A percentile compares a stretch with the other conserved stretches of the same genome.
These are phyloP conservation scores for Moesziomyces parantarcticus DNA, from an alignment of 1,284 basidiomycete species.

Conservation along the genomic window DNA sequence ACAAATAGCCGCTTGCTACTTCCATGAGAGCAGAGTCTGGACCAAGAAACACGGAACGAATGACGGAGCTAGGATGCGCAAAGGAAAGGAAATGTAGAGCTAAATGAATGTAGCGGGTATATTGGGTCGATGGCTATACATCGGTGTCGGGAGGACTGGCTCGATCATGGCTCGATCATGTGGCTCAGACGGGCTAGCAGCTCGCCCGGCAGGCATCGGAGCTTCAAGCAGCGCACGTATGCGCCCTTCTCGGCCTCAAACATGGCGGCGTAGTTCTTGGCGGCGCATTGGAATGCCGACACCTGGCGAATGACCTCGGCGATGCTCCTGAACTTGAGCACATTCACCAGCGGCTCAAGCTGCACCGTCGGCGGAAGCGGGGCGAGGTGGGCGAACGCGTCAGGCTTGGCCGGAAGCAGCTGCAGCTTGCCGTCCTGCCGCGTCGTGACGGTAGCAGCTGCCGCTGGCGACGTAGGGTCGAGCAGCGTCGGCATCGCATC, in stretches of 20 bases:
- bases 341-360: slow-evolving; percentile 57
- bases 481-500: slow-evolving; percentile 59
- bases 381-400: slow-evolving; percentile 46
- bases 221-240: slow-evolving; percentile 60
- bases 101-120: not conserved
- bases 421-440: slow-evolving; percentile 17
- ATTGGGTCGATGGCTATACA: not conserved
- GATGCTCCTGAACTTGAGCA: slow-evolving; percentile 56
- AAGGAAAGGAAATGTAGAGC: no score
- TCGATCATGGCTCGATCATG: slow-evolving; percentile 25
- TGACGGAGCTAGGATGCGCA: no score
- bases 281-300: slow-evolving; percentile 54
- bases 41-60: no score
- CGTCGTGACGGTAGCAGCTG: slow-evolving; percentile 12
- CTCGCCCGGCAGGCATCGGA: slow-evolving; percentile 56
- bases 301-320: slow-evolving; percentile 57
- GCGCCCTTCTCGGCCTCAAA: slow-evolving; percentile 57
- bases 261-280: slow-evolving; percentile 41
- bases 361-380: slow-evolving; percentile 45
- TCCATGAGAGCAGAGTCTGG: no score
- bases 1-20: no score
- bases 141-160: not conserved
- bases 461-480: slow-evolving; percentile 53
- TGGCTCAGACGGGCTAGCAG: slow-evolving; percentile 49
- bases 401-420: slow-evolving; percentile 26